Percentiles rank a stretch among this genome's conserved stretches.
Evolutionary conservation across 2,329 filamentous ascomycete genomes (phyloP).

Genomic region (Nakataea oryzae): DNA sequence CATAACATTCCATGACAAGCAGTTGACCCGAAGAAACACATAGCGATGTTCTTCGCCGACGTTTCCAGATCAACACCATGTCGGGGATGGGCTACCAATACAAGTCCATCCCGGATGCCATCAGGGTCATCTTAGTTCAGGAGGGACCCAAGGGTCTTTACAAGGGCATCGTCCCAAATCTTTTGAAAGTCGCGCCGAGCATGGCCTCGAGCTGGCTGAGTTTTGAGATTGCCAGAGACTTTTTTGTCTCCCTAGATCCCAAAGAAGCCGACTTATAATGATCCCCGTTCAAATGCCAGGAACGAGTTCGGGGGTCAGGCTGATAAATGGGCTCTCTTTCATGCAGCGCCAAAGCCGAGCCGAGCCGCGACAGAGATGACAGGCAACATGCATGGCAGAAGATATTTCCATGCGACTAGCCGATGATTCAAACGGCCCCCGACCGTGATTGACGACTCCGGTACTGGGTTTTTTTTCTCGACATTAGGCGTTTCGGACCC

Average conservation of each 20-base stretch:
- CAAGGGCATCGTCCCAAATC: constrained; percentile 90
- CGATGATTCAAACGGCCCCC: background rate
- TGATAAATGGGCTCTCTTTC: background rate
- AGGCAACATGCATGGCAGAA: background rate
- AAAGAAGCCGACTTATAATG: constrained; percentile 17
- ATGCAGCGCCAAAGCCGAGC: background rate
- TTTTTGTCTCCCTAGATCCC: constrained; percentile 55
- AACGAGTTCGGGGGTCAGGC: background rate
- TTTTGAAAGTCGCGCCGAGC: constrained; percentile 93
- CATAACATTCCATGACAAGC: background rate
- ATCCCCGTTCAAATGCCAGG: background rate
- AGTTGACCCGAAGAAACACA: background rate
- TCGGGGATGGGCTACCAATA: constrained; percentile 96
- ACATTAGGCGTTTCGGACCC: background rate
- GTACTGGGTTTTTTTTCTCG: background rate
- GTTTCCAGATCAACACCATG: constrained; percentile 99
- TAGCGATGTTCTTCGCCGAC: constrained; percentile 81
- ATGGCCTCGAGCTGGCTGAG: constrained; percentile 99
- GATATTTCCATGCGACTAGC: background rate
- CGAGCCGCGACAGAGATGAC: background rate
- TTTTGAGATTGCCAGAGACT: constrained; percentile 88
- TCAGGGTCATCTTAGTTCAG: constrained; percentile 69
- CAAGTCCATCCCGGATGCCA: constrained; percentile 73
- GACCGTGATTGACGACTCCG: background rate
- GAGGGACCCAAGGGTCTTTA: constrained; percentile 83